These are phyloP conservation scores for Ophiostoma triangulosporum DNA, from an alignment of 2,329 filamentous ascomycete genomes.

Conservation along the genomic window DNA sequence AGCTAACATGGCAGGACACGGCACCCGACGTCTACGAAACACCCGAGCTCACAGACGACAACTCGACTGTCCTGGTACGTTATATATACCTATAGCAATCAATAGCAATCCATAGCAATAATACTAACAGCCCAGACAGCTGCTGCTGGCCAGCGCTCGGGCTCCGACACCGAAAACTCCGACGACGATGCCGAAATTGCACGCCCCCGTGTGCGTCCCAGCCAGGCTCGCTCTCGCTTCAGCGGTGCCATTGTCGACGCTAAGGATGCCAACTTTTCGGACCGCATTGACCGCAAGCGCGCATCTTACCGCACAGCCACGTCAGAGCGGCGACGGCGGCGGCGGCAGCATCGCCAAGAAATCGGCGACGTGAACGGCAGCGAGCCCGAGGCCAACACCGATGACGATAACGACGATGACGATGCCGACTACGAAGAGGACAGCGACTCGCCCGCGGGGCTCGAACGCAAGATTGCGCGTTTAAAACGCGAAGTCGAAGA, in stretches of 20 bases:
- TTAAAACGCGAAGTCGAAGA: slow-evolving; percentile 73
- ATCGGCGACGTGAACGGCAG: slow-evolving; percentile 49
- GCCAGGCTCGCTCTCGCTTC: slow-evolving; percentile 71
- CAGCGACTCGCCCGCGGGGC: slow-evolving; percentile 19
- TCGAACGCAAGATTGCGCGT: slow-evolving; percentile 68
- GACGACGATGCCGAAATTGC: slow-evolving; percentile 61
- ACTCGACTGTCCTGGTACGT: slow-evolving; percentile 66
- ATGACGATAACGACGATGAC: slow-evolving; percentile 24
- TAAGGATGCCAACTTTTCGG: slow-evolving; percentile 72
- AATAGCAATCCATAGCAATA: neutral
- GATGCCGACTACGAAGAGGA: slow-evolving; percentile 5
- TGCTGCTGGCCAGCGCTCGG: slow-evolving; percentile 42
- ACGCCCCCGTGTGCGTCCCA: slow-evolving; percentile 59
- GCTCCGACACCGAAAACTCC: slow-evolving; percentile 41
- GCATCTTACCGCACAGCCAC: slow-evolving; percentile 71
- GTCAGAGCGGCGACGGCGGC: slow-evolving; percentile 40
- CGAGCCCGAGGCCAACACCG: slow-evolving; percentile 43
- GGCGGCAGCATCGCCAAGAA: slow-evolving; percentile 38
- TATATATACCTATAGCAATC: neutral
- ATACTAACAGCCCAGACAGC: slow-evolving; percentile 30
- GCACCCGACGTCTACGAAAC: slow-evolving; percentile 96
- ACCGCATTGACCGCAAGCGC: slow-evolving; percentile 69
- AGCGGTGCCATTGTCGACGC: slow-evolving; percentile 63
- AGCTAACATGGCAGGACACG: slow-evolving; percentile 47
- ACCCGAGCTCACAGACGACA: slow-evolving; percentile 80